Conservation (phyloP, 2,329 filamentous ascomycete species). For the Verticillium nonalfalfae region DNA sequence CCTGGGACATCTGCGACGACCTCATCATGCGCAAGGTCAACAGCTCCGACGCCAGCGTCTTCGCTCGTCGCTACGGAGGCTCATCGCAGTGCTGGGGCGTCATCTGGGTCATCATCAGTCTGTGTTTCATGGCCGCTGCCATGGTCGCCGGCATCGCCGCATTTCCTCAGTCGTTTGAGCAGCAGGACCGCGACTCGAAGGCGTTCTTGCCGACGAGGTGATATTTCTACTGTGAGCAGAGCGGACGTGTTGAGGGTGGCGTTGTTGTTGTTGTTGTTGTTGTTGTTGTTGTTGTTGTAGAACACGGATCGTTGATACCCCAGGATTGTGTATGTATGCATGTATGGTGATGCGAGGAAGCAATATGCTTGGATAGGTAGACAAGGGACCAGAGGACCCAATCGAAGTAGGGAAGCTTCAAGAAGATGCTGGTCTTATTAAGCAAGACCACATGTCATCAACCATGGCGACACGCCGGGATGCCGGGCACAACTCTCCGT, state of each 20-base stretch:
- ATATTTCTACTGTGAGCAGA: not conserved
- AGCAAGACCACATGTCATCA: too few relatives aligned
- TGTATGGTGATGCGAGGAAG: too few relatives aligned
- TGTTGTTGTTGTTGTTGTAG: too few relatives aligned
- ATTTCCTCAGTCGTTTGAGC: slow-evolving; percentile 62
- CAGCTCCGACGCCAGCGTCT: slow-evolving; percentile 71
- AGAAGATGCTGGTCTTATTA: too few relatives aligned
- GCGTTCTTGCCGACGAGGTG: slow-evolving; percentile 49
- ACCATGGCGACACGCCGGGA: too few relatives aligned
- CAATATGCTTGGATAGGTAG: too few relatives aligned
- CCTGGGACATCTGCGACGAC: slow-evolving; percentile 83
- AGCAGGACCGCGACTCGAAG: slow-evolving; percentile 64
- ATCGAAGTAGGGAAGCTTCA: too few relatives aligned
- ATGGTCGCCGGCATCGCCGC: slow-evolving; percentile 74
- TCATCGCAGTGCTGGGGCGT: slow-evolving; percentile 78
- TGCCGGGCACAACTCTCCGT: too few relatives aligned
- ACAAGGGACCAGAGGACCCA: too few relatives aligned
- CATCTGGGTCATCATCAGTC: slow-evolving; percentile 68
- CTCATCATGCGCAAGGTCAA: slow-evolving; percentile 76
- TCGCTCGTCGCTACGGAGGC: slow-evolving; percentile 70
- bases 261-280: too few relatives aligned
- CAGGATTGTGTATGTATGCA: too few relatives aligned
- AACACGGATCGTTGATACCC: too few relatives aligned
- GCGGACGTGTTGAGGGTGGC: not conserved
- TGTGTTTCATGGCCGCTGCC: slow-evolving; percentile 64